Base-by-base conservation (phyloP, 2,329 filamentous ascomycete species). In the Alternaria sp. region DNA sequence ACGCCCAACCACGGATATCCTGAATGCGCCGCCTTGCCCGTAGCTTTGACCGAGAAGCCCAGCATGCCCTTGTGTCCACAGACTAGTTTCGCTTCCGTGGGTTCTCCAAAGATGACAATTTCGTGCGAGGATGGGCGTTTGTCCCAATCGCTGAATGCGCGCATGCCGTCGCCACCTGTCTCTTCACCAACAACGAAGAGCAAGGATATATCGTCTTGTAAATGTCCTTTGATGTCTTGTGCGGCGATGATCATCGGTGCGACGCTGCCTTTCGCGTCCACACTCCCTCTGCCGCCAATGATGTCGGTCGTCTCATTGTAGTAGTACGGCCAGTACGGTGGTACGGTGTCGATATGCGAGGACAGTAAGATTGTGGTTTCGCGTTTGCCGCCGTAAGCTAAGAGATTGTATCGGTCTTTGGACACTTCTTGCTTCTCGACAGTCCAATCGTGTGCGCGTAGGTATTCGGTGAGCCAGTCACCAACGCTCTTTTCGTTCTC, bases 1-100 rank as follows among this genome's bases (percentile, higher is more conserved):
- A 90, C 88, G 4, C 94, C 94, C 7, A 97, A 84, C 89, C 92
- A 94, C 0, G 95, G 94, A 75, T 99, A 98, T 3, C 94, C 94
- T 9, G 90, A 94, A 80, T 99, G 95, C 2, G 92, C 93, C 0
- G 90, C 92, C 63, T 89, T 90, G 30, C 94, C 94, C 32, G 84
- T 85, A 0, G 91, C 91, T 14, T 82, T 82, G 60, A 98, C 72
- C 2, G 84, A 81, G 72, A 93, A 90, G 45, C 85, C 85, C 4
- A 93, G 77, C 58, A 89, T 91, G 41, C 95, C 94, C 82, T 99
- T 98, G 84, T 98, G 94, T 3, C 94, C 95, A 57, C 92, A 90
- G 0, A 93, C 93, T 20, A 98, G 89, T 78, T 91, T 92, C 68
- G 90, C 87, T 72, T 97, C 93, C 0, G 95, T 99, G 0, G 94